Conservation (phyloP, 176 grass and related monocot genomes). For the Ensete glaucum region DNA sequence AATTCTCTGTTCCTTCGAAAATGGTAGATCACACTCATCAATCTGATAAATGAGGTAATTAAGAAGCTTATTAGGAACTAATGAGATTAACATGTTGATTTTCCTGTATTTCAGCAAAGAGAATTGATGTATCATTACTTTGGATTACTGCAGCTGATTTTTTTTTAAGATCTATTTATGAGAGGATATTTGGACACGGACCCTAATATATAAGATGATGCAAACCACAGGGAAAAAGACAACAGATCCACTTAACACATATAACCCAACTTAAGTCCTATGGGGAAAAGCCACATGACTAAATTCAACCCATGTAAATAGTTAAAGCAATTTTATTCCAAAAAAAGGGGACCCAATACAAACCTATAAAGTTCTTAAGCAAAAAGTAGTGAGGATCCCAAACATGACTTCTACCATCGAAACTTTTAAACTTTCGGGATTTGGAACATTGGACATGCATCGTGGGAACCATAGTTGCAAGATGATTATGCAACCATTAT, state of each 20-base stretch:
- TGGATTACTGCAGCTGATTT: no score
- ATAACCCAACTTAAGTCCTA: not conserved
- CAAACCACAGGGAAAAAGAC: not conserved
- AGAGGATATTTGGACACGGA: not conserved
- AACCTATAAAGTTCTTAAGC: not conserved
- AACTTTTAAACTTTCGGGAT: not conserved
- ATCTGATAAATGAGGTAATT: conserved; percentile 42
- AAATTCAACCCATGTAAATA: not conserved
- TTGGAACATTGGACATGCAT: not conserved
- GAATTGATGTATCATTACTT: not conserved
- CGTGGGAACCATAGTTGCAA: not conserved
- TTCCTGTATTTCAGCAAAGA: not conserved
- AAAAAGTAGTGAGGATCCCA: not conserved
- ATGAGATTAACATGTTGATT: not conserved
- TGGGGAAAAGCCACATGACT: not conserved
- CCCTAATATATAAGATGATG: not conserved
- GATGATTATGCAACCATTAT: no score
- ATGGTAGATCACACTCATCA: conserved; percentile 72
- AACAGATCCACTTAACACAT: not conserved
- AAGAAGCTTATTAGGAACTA: not conserved
- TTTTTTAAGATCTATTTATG: no score
- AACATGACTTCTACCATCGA: not conserved
- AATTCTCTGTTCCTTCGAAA: conserved; percentile 77
- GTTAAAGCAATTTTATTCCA: not conserved
- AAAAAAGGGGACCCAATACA: not conserved